Conservation (phyloP, 768 basidiomycete genomes). For the Boletales sp. region DNA sequence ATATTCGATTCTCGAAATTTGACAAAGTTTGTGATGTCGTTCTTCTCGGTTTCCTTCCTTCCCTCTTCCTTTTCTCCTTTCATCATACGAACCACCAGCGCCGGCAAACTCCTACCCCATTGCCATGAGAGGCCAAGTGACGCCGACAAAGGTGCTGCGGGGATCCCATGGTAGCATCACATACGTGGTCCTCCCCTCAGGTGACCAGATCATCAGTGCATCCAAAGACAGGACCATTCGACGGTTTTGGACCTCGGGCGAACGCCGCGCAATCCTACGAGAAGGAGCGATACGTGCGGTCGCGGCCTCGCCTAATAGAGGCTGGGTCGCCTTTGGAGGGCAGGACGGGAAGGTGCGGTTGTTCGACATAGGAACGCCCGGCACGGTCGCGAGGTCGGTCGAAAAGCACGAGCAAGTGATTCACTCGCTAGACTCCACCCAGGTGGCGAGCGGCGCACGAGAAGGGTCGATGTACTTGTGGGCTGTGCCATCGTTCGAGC, state of each 20-base stretch:
- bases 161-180: slow-evolving; percentile 9
- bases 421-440: slow-evolving; percentile 13
- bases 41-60: no score
- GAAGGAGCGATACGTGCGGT: slow-evolving; percentile 1
- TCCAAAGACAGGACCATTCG: slow-evolving; percentile 18
- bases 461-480: slow-evolving; percentile 18
- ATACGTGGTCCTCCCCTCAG: slow-evolving; percentile 18
- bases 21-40: no score
- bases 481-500: slow-evolving; percentile 8
- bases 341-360: slow-evolving; percentile 12
- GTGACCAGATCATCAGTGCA: slow-evolving; percentile 14
- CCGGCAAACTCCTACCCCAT: background rate
- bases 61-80: background rate
- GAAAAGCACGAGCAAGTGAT: slow-evolving; percentile 3
- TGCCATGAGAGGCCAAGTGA: background rate
- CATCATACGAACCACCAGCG: background rate
- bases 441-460: slow-evolving; percentile 13
- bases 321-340: slow-evolving; percentile 17
- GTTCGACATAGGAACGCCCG: slow-evolving; percentile 1
- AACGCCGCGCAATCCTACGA: slow-evolving; percentile 1
- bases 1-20: no score
- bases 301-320: slow-evolving; percentile 6
- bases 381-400: background rate
- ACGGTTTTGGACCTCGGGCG: slow-evolving; percentile 5
- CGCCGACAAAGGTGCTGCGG: slow-evolving; percentile 4